A percentile compares a stretch with the other conserved stretches of the same genome.
Conservation (phyloP, 1,284 basidiomycete species). For the Microbotryum scabiosae region DNA sequence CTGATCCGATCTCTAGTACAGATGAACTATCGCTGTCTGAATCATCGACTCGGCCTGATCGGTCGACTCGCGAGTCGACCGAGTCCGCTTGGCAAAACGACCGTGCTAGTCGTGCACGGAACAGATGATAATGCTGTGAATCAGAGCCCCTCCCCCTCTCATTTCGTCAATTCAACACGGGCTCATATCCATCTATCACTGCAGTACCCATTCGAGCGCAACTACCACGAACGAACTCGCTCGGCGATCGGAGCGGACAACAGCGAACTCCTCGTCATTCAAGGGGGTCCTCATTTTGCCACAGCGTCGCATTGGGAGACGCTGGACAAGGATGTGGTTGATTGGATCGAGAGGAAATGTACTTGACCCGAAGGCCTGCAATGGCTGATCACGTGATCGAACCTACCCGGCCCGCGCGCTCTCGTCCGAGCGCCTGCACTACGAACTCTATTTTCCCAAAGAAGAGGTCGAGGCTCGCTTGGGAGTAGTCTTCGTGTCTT, state of each 20-base stretch:
- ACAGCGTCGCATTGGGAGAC: conserved; percentile 1
- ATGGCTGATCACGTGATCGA: too few relatives aligned
- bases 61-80: neutral
- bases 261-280: neutral
- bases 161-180: too few relatives aligned
- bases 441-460: too few relatives aligned
- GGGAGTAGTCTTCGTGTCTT: too few relatives aligned
- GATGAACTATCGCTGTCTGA: conserved; percentile 1
- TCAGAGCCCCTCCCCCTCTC: neutral
- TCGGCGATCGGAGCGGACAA: conserved; percentile 4
- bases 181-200: neutral
- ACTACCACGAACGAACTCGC: conserved; percentile 1
- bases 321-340: neutral
- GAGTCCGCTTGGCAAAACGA: neutral
- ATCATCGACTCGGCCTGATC: neutral
- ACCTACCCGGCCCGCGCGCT: too few relatives aligned
- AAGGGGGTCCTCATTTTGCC: conserved; percentile 8
- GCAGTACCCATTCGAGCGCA: conserved; percentile 13
- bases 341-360: conserved; percentile 4
- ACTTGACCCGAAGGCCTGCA: too few relatives aligned
- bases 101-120: conserved; percentile 10
- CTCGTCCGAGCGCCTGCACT: too few relatives aligned
- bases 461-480: too few relatives aligned
- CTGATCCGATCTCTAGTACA: too few relatives aligned
- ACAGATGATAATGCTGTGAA: conserved; percentile 5